These are phyloP conservation scores for Chimonanthus praecox DNA, from an alignment of 164 flowering plant species.

Conservation along the genomic window DNA sequence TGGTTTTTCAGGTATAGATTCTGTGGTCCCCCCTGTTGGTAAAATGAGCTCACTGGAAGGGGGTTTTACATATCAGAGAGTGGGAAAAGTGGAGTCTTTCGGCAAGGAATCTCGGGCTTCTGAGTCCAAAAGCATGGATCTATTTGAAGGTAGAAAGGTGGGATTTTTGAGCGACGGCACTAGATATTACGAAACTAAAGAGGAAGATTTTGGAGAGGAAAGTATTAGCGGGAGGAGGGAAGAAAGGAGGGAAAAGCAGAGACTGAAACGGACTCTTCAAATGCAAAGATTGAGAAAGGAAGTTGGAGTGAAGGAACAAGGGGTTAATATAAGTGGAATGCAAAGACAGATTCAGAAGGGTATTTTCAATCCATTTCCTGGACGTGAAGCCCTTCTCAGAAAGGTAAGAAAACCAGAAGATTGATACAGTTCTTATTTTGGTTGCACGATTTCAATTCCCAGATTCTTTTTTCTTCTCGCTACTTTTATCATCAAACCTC, in stretches of 20 bases:
- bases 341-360: conserved; percentile 2
- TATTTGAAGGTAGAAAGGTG: conserved; percentile 5
- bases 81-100: neutral
- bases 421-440: neutral
- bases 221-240: conserved; percentile 17
- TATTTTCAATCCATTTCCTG: conserved; percentile 48
- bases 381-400: conserved; percentile 50
- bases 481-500: neutral
- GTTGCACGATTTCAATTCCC: too few relatives aligned
- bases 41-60: neutral
- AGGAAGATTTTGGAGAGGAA: conserved; percentile 5
- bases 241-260: conserved; percentile 28
- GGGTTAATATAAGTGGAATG: neutral
- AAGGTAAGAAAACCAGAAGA: conserved; percentile 14
- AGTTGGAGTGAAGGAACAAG: conserved; percentile 1
- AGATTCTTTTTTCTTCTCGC: too few relatives aligned
- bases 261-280: conserved; percentile 19
- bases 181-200: conserved; percentile 5
- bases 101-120: neutral
- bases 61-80: neutral
- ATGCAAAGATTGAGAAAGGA: conserved; percentile 6
- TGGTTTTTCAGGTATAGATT: neutral
- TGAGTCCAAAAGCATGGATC: conserved; percentile 2
- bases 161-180: conserved; percentile 12
- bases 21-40: neutral